A percentile compares a stretch with the other conserved stretches of the same genome.
These are phyloP conservation scores for Aspergillus tanneri DNA, from an alignment of 2,329 filamentous ascomycete genomes.

Conservation along the genomic window DNA sequence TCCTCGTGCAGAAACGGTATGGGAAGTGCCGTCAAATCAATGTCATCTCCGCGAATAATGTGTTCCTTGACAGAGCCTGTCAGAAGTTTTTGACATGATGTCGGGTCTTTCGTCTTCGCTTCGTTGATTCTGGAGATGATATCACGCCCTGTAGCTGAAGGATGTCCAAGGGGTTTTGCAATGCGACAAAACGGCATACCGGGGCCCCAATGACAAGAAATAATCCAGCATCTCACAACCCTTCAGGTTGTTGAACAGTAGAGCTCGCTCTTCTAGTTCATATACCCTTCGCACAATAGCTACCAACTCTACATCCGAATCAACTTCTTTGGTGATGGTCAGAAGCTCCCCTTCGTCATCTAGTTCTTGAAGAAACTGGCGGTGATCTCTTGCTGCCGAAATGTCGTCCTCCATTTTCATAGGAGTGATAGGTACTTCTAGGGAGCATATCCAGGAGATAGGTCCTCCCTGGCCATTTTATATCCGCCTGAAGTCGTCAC, in stretches of 20 bases:
- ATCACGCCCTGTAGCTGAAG: constrained; percentile 10
- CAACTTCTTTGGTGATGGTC: constrained; percentile 14
- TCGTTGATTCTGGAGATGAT: constrained; percentile 18
- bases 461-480: too few species aligned
- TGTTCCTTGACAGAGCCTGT: constrained; percentile 19
- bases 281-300: constrained; percentile 15
- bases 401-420: not conserved
- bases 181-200: constrained; percentile 14
- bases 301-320: constrained; percentile 13
- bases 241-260: constrained; percentile 5
- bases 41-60: constrained; percentile 22
- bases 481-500: too few species aligned
- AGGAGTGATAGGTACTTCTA: not conserved
- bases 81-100: constrained; percentile 12
- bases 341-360: constrained; percentile 13
- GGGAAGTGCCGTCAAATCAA: constrained; percentile 21
- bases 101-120: constrained; percentile 11
- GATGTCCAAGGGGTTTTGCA: constrained; percentile 16
- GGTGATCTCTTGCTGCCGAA: not conserved
- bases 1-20: constrained; percentile 19
- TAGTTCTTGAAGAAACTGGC: constrained; percentile 10
- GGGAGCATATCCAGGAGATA: too few species aligned
- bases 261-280: constrained; percentile 10
- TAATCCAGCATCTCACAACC: constrained; percentile 5
- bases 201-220: constrained; percentile 15